Percentiles rank a stretch among this genome's conserved stretches.
These are phyloP conservation scores for Candida ulmi DNA, from an alignment of 805 yeast genomes.

Conservation along the genomic window DNA sequence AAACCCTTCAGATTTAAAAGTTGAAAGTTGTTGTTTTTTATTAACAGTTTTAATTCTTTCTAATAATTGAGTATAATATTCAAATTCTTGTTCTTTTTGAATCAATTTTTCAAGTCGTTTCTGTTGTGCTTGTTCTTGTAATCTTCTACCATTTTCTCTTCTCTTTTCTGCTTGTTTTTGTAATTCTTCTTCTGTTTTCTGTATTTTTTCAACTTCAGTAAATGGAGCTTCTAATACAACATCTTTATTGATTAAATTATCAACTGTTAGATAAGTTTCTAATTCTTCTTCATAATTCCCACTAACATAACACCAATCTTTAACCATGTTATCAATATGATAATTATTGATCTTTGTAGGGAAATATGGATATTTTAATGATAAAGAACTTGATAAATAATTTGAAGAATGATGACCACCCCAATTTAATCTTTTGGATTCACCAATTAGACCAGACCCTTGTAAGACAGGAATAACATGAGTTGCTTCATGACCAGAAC, in stretches of 20 bases:
- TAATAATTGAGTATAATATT: slow-evolving; percentile 58
- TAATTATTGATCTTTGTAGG: slow-evolving; percentile 63
- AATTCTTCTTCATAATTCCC: slow-evolving; percentile 62
- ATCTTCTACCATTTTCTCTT: slow-evolving; percentile 76
- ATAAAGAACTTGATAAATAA: slow-evolving; percentile 56
- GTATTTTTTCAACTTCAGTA: slow-evolving; percentile 55
- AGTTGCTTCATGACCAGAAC: slow-evolving; percentile 79
- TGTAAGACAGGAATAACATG: slow-evolving; percentile 74
- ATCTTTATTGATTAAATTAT: slow-evolving; percentile 61
- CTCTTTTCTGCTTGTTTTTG: slow-evolving; percentile 72
- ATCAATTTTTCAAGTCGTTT: slow-evolving; percentile 73
- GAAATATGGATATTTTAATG: slow-evolving; percentile 86
- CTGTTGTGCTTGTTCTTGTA: slow-evolving; percentile 91
- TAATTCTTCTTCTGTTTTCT: slow-evolving; percentile 81
- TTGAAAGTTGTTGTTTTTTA: slow-evolving; percentile 47
- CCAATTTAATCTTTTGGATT: slow-evolving; percentile 81
- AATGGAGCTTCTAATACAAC: slow-evolving; percentile 80
- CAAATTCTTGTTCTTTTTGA: slow-evolving; percentile 76
- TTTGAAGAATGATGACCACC: slow-evolving; percentile 77
- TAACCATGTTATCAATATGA: slow-evolving; percentile 64
- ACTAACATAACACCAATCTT: slow-evolving; percentile 77
- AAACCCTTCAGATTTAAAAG: slow-evolving; percentile 68
- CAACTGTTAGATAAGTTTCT: slow-evolving; percentile 49
- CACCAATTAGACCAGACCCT: slow-evolving; percentile 60
- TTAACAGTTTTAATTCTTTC: slow-evolving; percentile 44